Conservation (phyloP, 2,329 filamentous ascomycete species). For the Cyphellophora europaea region DNA sequence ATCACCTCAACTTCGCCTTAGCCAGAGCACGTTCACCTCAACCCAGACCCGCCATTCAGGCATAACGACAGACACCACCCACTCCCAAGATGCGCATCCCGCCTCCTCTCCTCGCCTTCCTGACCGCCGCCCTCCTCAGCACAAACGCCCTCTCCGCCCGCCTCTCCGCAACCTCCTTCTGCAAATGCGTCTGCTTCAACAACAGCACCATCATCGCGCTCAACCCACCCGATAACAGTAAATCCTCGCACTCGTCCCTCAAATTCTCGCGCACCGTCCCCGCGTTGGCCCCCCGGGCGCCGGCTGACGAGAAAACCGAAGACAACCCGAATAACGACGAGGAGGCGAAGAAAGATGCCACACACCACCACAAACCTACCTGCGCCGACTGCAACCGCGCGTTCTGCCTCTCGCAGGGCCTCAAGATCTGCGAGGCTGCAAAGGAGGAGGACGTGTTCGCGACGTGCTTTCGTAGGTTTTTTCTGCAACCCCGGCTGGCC, state of each 20-base stretch:
- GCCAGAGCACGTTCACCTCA: too few species aligned
- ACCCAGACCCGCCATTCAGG: too few species aligned
- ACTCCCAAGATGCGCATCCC: conserved; percentile 7
- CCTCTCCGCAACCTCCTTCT: conserved; percentile 45
- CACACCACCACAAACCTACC: conserved; percentile 35
- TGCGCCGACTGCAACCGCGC: conserved; percentile 60
- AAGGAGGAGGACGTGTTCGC: conserved; percentile 57
- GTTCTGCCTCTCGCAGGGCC: conserved; percentile 55
- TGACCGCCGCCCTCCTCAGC: conserved; percentile 4
- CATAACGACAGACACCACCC: too few species aligned
- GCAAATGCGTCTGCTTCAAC: conserved; percentile 62
- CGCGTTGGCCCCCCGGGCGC: too few species aligned
- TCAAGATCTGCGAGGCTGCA: conserved; percentile 50
- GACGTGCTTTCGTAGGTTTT: conserved; percentile 51
- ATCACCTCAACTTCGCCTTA: too few species aligned
- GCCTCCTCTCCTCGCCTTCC: conserved; percentile 2
- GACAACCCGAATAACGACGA: conserved; percentile 1
- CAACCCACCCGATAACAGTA: conserved; percentile 30
- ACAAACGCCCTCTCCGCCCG: conserved; percentile 2
- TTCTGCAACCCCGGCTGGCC: too few species aligned
- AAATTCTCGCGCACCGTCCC: conserved; percentile 35
- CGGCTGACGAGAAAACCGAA: not conserved
- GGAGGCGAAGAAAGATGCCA: conserved; percentile 5
- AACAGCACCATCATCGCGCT: conserved; percentile 61
- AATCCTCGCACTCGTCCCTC: conserved; percentile 23